Evolutionary conservation across 129 eudicot genomes (phyloP).

Genomic region (Heracleum sosnowskyi): DNA sequence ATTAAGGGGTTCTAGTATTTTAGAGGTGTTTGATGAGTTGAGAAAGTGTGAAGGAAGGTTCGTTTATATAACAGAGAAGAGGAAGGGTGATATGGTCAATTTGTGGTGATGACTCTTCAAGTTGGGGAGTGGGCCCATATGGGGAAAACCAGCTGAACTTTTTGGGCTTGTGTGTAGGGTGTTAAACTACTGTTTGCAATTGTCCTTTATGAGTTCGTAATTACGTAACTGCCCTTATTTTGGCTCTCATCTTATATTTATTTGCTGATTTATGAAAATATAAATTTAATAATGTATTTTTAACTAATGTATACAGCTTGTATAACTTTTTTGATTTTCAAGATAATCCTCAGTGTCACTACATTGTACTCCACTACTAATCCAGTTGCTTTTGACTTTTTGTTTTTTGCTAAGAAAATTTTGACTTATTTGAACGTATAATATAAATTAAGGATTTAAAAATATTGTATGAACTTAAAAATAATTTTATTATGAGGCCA

Average conservation of each 20-base stretch:
- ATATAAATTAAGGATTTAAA: not conserved
- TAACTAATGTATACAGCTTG: not conserved
- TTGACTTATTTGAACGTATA: not conserved
- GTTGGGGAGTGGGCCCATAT: not conserved
- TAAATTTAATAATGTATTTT: no score
- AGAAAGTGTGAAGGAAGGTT: conserved; percentile 3
- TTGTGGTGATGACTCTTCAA: not conserved
- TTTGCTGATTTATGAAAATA: no score
- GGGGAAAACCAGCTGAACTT: conserved; percentile 14
- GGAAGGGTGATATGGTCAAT: not conserved
- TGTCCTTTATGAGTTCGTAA: not conserved
- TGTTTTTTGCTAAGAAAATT: no score
- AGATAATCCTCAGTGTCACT: not conserved
- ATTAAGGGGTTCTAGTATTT: not conserved
- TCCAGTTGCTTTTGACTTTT: not conserved
- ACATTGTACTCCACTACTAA: not conserved
- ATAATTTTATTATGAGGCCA: not conserved
- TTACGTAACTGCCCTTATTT: not conserved
- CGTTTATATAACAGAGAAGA: conserved; percentile 4
- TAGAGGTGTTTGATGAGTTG: conserved; percentile 4
- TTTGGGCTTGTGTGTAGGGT: not conserved
- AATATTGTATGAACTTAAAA: not conserved
- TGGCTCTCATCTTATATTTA: not conserved
- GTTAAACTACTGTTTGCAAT: not conserved
- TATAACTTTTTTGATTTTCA: not conserved